These are phyloP conservation scores for Cucurbita pepo DNA, from an alignment of 306 rosid genomes.

Conservation along the genomic window DNA sequence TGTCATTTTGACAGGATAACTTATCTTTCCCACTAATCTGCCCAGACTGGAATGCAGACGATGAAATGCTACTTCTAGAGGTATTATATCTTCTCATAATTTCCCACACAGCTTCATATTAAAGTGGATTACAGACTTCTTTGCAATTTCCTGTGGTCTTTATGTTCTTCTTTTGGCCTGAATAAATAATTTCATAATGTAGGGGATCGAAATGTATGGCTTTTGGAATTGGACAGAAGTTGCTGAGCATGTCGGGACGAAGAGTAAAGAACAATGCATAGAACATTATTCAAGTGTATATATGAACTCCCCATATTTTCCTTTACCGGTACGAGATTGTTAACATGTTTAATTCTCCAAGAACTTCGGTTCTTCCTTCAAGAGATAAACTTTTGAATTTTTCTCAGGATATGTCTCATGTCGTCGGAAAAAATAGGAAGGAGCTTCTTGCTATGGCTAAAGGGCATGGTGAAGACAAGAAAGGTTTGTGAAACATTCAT, in stretches of 20 bases:
- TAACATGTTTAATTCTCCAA: constrained; percentile 5
- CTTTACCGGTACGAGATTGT: constrained; percentile 71
- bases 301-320: constrained; percentile 65
- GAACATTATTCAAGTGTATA: constrained; percentile 68
- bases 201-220: constrained; percentile 99
- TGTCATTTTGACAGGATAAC: constrained; percentile 59
- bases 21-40: constrained; percentile 86
- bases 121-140: not conserved
- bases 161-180: not conserved
- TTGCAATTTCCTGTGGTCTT: not conserved
- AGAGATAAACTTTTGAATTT: constrained; percentile 15
- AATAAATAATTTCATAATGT: constrained; percentile 2
- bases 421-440: constrained; percentile 82
- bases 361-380: constrained; percentile 6
- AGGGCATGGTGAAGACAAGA: constrained; percentile 85
- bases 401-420: constrained; percentile 87
- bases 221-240: constrained; percentile 94
- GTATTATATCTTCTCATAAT: constrained; percentile 21
- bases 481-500: constrained; percentile 31
- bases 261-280: constrained; percentile 83
- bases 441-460: constrained; percentile 97
- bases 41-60: constrained; percentile 97
- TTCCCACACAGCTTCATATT: not conserved
- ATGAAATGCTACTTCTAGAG: constrained; percentile 91
- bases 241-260: constrained; percentile 99